These are phyloP conservation scores for Urochloa ruziziensis DNA, from an alignment of 176 grass and related monocot genomes.

Conservation along the genomic window DNA sequence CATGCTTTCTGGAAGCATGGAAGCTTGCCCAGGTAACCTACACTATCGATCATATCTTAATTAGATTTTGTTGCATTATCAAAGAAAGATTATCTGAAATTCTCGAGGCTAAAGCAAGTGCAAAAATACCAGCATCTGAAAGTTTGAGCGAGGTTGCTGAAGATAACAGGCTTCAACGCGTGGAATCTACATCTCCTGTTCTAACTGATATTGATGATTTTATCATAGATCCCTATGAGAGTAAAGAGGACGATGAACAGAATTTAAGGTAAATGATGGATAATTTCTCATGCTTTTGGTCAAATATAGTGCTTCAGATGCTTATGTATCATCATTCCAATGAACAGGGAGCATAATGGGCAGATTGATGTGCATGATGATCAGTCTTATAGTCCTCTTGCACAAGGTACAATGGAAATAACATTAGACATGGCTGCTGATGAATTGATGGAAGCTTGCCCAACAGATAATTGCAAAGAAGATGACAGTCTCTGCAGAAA, in stretches of 20 bases:
- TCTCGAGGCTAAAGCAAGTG: slow-evolving; percentile 44
- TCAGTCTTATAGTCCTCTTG: slow-evolving; percentile 19
- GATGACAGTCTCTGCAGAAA: slow-evolving; percentile 28
- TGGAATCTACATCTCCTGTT: slow-evolving; percentile 42
- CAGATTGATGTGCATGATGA: slow-evolving; percentile 24
- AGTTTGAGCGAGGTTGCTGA: slow-evolving; percentile 28
- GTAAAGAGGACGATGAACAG: slow-evolving; percentile 55
- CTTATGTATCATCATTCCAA: slow-evolving; percentile 20
- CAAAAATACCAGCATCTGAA: slow-evolving; percentile 38
- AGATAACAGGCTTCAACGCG: slow-evolving; percentile 18
- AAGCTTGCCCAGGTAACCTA: slow-evolving; percentile 48
- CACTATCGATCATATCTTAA: neutral
- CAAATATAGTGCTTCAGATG: slow-evolving; percentile 17
- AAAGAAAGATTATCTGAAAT: slow-evolving; percentile 17
- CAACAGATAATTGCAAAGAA: slow-evolving; percentile 17
- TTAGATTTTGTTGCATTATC: neutral
- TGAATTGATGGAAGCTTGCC: slow-evolving; percentile 28
- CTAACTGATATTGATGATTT: slow-evolving; percentile 61
- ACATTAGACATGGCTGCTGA: slow-evolving; percentile 16
- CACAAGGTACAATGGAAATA: slow-evolving; percentile 24
- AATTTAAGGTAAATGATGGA: slow-evolving; percentile 44
- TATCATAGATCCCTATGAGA: slow-evolving; percentile 71
- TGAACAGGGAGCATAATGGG: slow-evolving; percentile 31
- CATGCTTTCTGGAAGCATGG: slow-evolving; percentile 13
- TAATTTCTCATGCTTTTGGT: neutral